These are phyloP conservation scores for Syzygium syzygioides DNA, from an alignment of 441 rosid species.

Conservation along the genomic window DNA sequence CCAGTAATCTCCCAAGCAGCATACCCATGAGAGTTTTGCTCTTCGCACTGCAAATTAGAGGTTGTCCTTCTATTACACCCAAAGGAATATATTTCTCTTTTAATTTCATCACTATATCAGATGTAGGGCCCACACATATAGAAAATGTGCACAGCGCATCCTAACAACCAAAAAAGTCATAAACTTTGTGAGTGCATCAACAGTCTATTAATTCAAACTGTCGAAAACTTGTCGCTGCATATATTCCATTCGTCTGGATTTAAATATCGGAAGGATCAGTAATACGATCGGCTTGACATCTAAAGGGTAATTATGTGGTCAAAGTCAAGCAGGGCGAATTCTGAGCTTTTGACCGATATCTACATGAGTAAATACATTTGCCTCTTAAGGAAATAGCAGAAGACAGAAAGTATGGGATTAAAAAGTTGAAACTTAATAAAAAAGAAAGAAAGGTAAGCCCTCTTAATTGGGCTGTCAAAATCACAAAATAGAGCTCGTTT, in stretches of 20 bases:
- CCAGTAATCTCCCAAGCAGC: slow-evolving; percentile 90
- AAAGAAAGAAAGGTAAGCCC: not conserved
- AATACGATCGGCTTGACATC: not conserved
- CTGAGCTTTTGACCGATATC: not conserved
- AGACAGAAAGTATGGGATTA: not conserved
- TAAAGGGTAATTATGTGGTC: not conserved
- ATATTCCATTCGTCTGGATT: not conserved
- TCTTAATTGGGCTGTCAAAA: not conserved
- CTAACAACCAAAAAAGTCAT: not conserved
- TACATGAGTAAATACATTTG: not conserved
- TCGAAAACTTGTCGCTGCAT: not conserved
- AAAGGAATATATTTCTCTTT: not conserved
- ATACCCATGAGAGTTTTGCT: slow-evolving; percentile 59
- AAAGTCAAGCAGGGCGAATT: not conserved
- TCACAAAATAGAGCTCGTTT: not conserved
- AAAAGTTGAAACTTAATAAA: not conserved
- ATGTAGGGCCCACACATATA: not conserved
- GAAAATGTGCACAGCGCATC: not conserved
- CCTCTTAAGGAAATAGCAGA: not conserved
- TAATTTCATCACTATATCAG: not conserved
- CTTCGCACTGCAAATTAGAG: slow-evolving; percentile 52
- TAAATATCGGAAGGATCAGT: not conserved
- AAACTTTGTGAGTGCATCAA: not conserved
- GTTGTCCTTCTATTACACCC: not conserved
- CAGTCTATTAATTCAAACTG: not conserved